Evolutionary conservation across 495 filamentous ascomycete genomes (phyloP), one percentile per base, ranked within the genome.

Genomic region (Paragyromitra xinjiangensis): DNA sequence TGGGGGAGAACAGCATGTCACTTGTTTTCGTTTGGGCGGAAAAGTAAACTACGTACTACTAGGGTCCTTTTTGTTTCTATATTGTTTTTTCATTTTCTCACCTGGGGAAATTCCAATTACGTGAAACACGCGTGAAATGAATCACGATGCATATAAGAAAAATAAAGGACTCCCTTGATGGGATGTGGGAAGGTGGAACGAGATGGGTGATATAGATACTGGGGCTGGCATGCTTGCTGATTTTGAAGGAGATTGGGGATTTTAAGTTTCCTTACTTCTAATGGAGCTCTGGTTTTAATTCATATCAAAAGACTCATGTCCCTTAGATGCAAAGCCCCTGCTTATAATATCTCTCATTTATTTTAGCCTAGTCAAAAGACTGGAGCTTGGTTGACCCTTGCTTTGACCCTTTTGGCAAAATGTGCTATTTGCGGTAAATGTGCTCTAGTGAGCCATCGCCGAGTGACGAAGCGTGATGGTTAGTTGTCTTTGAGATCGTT

Each of bases 11-110:
- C 44, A 50, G n/a, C 37, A 40, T 22, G 37, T 34, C 51, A n/a
- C 42, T 77, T n/a, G 26, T 75, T 77, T 65, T 45, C 50, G 50
- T 73, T 64, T 19, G 40, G 61, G 73, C 19, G 58, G 69, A 16
- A 64, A 58, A 66, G 62, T 69, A 77, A 73, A 71, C 66, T 58
- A 71, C 71, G 26, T 69, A 61, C 62, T 76, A 65, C 44, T 61
- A 72, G 73, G 73, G 69, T 45, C 39, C 45, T 42, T 63, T 22
- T 73, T 73, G 14, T 16, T 73, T 73, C 65, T 56, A 72, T 72
- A 65, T 66, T 64, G 59, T 63, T 63, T 61, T 66, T 66, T 34
- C 24, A 11, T 50, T 66, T 64, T 65, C 59, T 73, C 70, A 8
- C 58, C 56, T 55, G 55, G 40, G 39, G 37, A 45, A 50, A 59